Evolutionary conservation across 805 yeast species (phyloP), one percentile per base, ranked within the genome.

Genomic region (Metschnikowia noctiluminum): DNA sequence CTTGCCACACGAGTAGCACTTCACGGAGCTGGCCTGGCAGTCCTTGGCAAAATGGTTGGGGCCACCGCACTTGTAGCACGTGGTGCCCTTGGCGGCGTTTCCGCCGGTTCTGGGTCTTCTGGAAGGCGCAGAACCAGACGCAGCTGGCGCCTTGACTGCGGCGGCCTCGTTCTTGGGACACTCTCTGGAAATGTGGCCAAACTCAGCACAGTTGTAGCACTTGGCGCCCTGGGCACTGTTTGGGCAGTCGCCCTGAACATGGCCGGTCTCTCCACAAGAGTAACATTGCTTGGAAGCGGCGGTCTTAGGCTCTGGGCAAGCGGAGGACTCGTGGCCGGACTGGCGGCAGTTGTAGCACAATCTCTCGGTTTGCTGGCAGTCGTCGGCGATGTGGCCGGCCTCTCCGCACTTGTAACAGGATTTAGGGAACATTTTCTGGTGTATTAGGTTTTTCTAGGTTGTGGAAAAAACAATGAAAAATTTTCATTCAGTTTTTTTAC

Each of bases 41-140:
- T 89, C 96, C 74, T 88, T 85, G 57, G 96, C 96, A 73, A 84
- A 85, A 70, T 89, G 96, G 82, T 88, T 88, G 65, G 94, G 90
- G 56, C 92, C 94, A 64, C 95, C 95, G 69, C 96, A 88, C 73
- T 85, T 88, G 84, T 85, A 87, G 73, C 96, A 88, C 50, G 88
- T 80, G 53, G 85, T 73, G 52, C 72, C 70, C 55, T 72, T 62
- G 63, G 63, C 49, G 28, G 31, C 32, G 21, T 21, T 21, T 21
- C 21, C 21, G 21, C 21, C 21, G 21, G 21, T 21, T 27, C 43
- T 32, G 30, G 43, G n/a, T 28, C 34, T 39, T 44, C 47, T 44
- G 27, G 31, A 37, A 15, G 36, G 40, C 15, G 46, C 37, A 30
- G 40, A 16, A 53, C 50, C 50, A 52, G 54, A 48, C 47, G 54